Evolutionary conservation across 805 yeast genomes (phyloP), one percentile per base, ranked within the genome.

Genomic region (Ogataea saltuana): DNA sequence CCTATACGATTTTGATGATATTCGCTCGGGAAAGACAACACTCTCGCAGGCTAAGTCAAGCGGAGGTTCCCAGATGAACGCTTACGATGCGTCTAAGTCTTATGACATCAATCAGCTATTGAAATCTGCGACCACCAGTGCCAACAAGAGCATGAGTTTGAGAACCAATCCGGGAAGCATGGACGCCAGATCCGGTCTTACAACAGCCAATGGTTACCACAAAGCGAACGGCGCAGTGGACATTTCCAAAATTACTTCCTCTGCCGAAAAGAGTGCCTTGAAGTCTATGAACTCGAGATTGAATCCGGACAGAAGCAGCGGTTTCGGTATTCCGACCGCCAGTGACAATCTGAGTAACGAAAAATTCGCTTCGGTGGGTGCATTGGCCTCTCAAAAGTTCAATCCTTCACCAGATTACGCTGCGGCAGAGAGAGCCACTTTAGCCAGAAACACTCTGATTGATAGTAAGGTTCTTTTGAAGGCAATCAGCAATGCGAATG

Each of bases 351-450:
- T 68, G 42, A 58, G 73, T 21, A 76, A 75, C 37, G 72, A 68
- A 42, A 55, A 58, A 10, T 69, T 72, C 59, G 84, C 85, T 10
- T 74, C 78, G 18, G 70, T 71, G 33, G 82, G 83, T 21, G 85
- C 82, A 22, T 63, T 76, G 19, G 83, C 84, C 12, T 77, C 84
- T 1, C 72, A 75, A 40, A 63, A 62, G 30, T 63, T 63, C 36
- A 50, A 54, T 37, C 44, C 49, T 3, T 18, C 64, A 30, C 68
- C 66, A 25, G 72, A 73, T 35, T 75, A 68, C 33, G 78, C 76
- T 45, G 69, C 71, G 18, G 47, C 61, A 51, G 60, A 71, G 62
- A 56, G 80, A 70, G 51, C 63, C 53, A 56, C 65, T 13, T 45
- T 66, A 44, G 59, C 49, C 39, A 57, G 47, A 52, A 72, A 70